Conservation (phyloP, 2,329 filamentous ascomycete genomes). For the Scedosporium aurantiacum region DNA sequence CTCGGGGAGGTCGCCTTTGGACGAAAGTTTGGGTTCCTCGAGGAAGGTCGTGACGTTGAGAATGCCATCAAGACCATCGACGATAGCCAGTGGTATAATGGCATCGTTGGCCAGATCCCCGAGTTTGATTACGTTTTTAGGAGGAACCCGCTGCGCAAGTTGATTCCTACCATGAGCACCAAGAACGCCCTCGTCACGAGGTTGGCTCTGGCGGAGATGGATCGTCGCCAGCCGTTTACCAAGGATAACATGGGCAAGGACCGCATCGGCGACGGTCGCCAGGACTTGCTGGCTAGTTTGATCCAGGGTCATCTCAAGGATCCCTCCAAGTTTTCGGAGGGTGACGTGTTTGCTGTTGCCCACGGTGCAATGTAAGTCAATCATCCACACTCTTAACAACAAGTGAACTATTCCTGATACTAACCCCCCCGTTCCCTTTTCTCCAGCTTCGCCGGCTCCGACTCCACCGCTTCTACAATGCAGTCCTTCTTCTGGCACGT, state of each 20-base stretch:
- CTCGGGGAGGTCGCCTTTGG: conserved; percentile 24
- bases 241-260: conserved; percentile 31
- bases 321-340: conserved; percentile 33
- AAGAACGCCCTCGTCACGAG: conserved; percentile 37
- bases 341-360: conserved; percentile 45
- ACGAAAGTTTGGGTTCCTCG: conserved; percentile 25
- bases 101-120: conserved; percentile 39
- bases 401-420: neutral
- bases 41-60: conserved; percentile 13
- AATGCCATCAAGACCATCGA: conserved; percentile 29
- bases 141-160: conserved; percentile 34
- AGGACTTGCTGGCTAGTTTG: conserved; percentile 38
- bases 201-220: conserved; percentile 39
- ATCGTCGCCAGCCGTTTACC: conserved; percentile 32
- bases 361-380: conserved; percentile 41
- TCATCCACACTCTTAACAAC: neutral
- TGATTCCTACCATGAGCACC: conserved; percentile 28
- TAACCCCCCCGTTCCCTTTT: neutral
- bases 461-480: conserved; percentile 49
- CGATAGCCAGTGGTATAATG: conserved; percentile 40
- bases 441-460: conserved; percentile 44
- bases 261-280: conserved; percentile 27
- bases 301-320: conserved; percentile 42
- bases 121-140: conserved; percentile 35
- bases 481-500: conserved; percentile 43